These are phyloP conservation scores for Globisporangium radiosum DNA, from an alignment of 352 stramenopile genomes.

Conservation along the genomic window DNA sequence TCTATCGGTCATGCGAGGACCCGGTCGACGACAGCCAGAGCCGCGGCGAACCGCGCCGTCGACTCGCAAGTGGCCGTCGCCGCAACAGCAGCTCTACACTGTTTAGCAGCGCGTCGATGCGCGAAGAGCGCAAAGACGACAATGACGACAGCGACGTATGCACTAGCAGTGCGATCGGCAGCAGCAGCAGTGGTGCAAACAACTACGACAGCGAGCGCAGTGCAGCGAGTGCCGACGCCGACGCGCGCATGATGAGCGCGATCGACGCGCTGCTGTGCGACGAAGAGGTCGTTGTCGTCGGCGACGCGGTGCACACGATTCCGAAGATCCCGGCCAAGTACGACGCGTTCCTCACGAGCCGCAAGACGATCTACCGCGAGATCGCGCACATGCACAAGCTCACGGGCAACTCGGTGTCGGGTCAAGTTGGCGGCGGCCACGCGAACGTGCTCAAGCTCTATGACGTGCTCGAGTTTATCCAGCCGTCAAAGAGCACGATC, in stretches of 20 bases:
- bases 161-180: not conserved
- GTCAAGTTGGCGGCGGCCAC: slow-evolving; percentile 81
- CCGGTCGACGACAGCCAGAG: slow-evolving; percentile 24
- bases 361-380: slow-evolving; percentile 91
- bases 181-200: slow-evolving; percentile 21
- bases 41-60: no score
- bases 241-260: not conserved
- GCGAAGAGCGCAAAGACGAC: slow-evolving; percentile 21
- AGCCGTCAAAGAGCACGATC: slow-evolving; percentile 92
- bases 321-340: slow-evolving; percentile 88
- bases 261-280: slow-evolving; percentile 11
- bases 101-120: not conserved
- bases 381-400: slow-evolving; percentile 94
- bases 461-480: slow-evolving; percentile 92
- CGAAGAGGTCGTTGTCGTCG: slow-evolving; percentile 69
- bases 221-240: slow-evolving; percentile 12
- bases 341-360: slow-evolving; percentile 93
- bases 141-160: not conserved
- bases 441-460: slow-evolving; percentile 93
- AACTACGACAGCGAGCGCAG: slow-evolving; percentile 85
- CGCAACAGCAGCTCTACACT: no score
- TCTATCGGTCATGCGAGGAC: slow-evolving; percentile 27
- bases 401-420: slow-evolving; percentile 79
- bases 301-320: slow-evolving; percentile 64
- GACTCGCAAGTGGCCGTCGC: no score